phyloP scores from a whole-genome alignment of 73 alveolate species.

The Uronychia setigera region DNA sequence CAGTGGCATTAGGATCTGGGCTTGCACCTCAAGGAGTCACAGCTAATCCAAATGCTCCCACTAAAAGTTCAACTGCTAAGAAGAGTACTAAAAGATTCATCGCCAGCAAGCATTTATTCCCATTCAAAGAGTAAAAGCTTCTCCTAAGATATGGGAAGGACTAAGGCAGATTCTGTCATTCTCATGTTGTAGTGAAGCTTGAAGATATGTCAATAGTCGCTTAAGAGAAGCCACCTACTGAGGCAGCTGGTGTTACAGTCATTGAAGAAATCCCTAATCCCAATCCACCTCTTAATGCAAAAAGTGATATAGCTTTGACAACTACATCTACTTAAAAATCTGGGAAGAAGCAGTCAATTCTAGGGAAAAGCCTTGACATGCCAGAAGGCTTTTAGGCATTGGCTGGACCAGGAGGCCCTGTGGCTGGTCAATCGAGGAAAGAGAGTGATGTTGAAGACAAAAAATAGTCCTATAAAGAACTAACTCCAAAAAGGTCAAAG shows the following conservation, averaged over 20 bases:
- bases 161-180: conserved; percentile 36
- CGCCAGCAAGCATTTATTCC: conserved; percentile 33
- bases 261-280: background rate
- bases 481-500: background rate
- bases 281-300: background rate
- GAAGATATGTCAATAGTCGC: conserved; percentile 23
- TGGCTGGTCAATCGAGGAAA: conserved; percentile 7
- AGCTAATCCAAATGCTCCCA: conserved; percentile 17
- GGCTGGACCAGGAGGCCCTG: background rate
- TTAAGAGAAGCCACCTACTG: background rate
- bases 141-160: conserved; percentile 27
- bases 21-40: background rate
- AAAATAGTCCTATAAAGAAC: background rate
- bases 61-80: conserved; percentile 7
- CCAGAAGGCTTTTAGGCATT: background rate
- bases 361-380: background rate
- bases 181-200: conserved; percentile 13
- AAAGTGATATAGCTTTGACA: too few species aligned
- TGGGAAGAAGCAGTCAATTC: background rate
- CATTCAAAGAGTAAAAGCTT: conserved; percentile 28
- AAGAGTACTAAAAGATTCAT: conserved; percentile 1
- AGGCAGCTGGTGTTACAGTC: too few species aligned
- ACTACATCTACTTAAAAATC: too few species aligned
- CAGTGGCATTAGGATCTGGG: background rate
- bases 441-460: background rate